These are phyloP conservation scores for Gypsophila paniculata DNA, from an alignment of 179 eudicot species.

Conservation along the genomic window DNA sequence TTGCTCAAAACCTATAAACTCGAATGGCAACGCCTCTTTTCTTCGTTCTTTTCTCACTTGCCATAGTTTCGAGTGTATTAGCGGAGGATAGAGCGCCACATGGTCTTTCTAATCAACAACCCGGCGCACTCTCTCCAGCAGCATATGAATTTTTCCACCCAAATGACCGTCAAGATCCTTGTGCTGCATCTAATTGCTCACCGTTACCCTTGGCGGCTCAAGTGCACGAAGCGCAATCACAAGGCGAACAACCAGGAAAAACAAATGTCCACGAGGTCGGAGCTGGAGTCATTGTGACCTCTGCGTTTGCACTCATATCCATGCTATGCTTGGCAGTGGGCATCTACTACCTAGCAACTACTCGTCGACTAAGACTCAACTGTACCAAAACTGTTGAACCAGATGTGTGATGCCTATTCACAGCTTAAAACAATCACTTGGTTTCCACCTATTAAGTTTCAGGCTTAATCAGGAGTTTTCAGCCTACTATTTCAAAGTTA, in stretches of 20 bases:
- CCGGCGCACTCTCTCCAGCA: constrained; percentile 53
- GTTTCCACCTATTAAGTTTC: constrained; percentile 3
- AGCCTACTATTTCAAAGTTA: not conserved
- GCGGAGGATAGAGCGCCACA: constrained; percentile 59
- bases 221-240: constrained; percentile 37
- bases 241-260: not conserved
- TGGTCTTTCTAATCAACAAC: constrained; percentile 49
- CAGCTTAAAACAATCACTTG: not conserved
- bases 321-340: constrained; percentile 38
- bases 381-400: constrained; percentile 26
- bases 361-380: constrained; percentile 31
- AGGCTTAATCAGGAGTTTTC: not conserved
- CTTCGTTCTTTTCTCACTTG: constrained; percentile 27
- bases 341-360: constrained; percentile 37
- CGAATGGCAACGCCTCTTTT: constrained; percentile 26
- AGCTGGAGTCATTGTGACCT: constrained; percentile 35
- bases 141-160: constrained; percentile 64
- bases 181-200: constrained; percentile 33
- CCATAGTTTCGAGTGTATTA: constrained; percentile 23
- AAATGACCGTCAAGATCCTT: constrained; percentile 24
- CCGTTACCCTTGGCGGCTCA: constrained; percentile 47
- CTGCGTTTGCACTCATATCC: constrained; percentile 37
- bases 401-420: constrained; percentile 11
- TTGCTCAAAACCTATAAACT: not conserved
- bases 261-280: constrained; percentile 21